Base-by-base conservation (phyloP, 2,329 filamentous ascomycete species). In the Lizonia empirigonia region DNA sequence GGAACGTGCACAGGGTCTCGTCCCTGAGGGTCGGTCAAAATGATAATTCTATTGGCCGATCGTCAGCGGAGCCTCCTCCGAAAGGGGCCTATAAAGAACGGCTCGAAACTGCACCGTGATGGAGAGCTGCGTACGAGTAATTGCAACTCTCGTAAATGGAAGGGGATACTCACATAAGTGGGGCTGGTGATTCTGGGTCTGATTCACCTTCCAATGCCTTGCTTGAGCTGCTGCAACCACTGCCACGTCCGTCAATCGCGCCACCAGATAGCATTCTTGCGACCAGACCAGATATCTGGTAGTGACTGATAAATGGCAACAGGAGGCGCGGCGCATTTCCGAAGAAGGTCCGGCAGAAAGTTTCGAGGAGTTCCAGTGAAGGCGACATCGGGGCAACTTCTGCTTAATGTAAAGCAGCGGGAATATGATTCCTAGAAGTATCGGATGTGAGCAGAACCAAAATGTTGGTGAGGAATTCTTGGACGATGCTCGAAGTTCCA, bases 91-190 rank as follows among this genome's bases (percentile, higher is more conserved):
- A 15, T 19, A 34, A 29, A 15, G 13, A 42, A 3, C 19, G 15
- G 33, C 47, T 44, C 12, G 18, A 44, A 54, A 27, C 40, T 42
- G 35, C 23, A 45, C 49, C 10, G 10, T 30, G 33, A 41, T 18
- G 29, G 27, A 33, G 10, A 19, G 26, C 29, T 44, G 29, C 32
- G 39, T 36, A 39, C 34, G 16, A 27, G 23, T 34, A 19, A 29
- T 23, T 16, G 9, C 18, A 22, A n/a, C 23, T 23, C 23, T 40
- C 20, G 24, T 26, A 7, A 10, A 19, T 29, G 35, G 10, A 13
- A 23, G 15, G n/a, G 15, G 18, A 32, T 30, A 63, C 66, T 50
- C 58, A 68, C 64, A 65, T 64, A 50, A 64, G 65, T 58, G 64
- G 63, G 20, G 58, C 52, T 35, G 66, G 62, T n/a, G 60, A 59